A percentile compares a stretch with the other conserved stretches of the same genome.
phyloP scores from a whole-genome alignment of 805 yeast genomes.

The Metschnikowia chrysomelidarum region DNA sequence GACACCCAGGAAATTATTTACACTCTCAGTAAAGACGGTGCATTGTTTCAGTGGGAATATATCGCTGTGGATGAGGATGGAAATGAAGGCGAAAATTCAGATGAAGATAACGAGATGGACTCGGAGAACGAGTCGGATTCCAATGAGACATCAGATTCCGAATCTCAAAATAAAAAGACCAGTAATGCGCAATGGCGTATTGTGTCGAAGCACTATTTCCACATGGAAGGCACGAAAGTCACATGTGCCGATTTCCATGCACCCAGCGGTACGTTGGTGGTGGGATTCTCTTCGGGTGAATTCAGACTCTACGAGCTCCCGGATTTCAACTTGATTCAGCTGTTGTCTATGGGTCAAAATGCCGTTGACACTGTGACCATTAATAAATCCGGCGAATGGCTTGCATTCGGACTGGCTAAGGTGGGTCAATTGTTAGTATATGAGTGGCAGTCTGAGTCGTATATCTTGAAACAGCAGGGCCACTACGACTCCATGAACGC shows the following conservation, averaged over 20 bases:
- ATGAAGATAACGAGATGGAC: slow-evolving; percentile 31
- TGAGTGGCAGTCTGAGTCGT: slow-evolving; percentile 98
- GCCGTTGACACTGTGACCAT: slow-evolving; percentile 79
- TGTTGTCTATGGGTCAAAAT: slow-evolving; percentile 87
- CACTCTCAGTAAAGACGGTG: slow-evolving; percentile 93
- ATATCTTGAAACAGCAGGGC: slow-evolving; percentile 93
- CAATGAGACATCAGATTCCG: not conserved
- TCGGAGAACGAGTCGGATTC: slow-evolving; percentile 15
- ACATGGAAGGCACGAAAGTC: slow-evolving; percentile 61
- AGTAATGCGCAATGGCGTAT: slow-evolving; percentile 63
- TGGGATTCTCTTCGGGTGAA: slow-evolving; percentile 87
- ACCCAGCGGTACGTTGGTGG: slow-evolving; percentile 65
- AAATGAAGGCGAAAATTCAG: slow-evolving; percentile 39
- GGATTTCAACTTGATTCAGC: slow-evolving; percentile 75
- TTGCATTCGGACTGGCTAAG: slow-evolving; percentile 88
- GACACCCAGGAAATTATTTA: slow-evolving; percentile 86
- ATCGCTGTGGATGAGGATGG: slow-evolving; percentile 46
- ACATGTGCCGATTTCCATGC: slow-evolving; percentile 85
- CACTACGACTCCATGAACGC: slow-evolving; percentile 90
- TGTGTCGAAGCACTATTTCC: slow-evolving; percentile 70
- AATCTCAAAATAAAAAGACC: not conserved
- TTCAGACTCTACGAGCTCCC: slow-evolving; percentile 90
- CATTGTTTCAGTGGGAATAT: slow-evolving; percentile 89
- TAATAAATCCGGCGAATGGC: slow-evolving; percentile 91
- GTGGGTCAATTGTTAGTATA: slow-evolving; percentile 93